Evolutionary conservation across 192 early-diverging fungal species (phyloP).

Genomic region (Pecoramyces ruminantium): DNA sequence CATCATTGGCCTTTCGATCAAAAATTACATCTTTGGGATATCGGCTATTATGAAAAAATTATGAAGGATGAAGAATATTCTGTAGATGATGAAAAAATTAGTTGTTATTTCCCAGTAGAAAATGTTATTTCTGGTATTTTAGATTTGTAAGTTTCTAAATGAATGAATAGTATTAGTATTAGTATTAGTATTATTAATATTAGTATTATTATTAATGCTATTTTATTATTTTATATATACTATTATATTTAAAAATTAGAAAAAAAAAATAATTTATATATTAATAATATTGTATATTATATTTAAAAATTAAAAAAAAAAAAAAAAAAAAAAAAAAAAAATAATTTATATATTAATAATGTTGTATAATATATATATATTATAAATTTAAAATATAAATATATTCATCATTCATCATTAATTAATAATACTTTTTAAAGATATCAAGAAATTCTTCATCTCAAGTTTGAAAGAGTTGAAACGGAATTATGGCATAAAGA

Average conservation of each 20-base stretch:
- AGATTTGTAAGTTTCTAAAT: background rate
- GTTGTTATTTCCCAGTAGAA: slow-evolving; percentile 1
- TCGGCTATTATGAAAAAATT: background rate
- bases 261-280: too few relatives aligned
- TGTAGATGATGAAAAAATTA: background rate
- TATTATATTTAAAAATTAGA: too few relatives aligned
- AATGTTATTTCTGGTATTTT: background rate
- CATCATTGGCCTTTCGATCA: background rate
- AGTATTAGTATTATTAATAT: background rate
- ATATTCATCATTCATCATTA: too few relatives aligned
- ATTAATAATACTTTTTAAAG: background rate
- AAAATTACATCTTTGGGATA: background rate
- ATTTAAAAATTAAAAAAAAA: too few relatives aligned
- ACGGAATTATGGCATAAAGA: background rate
- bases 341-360: too few relatives aligned
- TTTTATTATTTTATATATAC: too few relatives aligned
- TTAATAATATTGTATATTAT: too few relatives aligned
- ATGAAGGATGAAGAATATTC: background rate
- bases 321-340: too few relatives aligned
- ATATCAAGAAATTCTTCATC: background rate
- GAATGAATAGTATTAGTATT: too few relatives aligned
- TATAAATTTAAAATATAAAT: too few relatives aligned
- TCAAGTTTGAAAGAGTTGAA: background rate
- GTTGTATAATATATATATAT: too few relatives aligned
- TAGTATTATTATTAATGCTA: too few relatives aligned